These are phyloP conservation scores for Populus ilicifolia DNA, from an alignment of 345 rosid species.

Conservation along the genomic window DNA sequence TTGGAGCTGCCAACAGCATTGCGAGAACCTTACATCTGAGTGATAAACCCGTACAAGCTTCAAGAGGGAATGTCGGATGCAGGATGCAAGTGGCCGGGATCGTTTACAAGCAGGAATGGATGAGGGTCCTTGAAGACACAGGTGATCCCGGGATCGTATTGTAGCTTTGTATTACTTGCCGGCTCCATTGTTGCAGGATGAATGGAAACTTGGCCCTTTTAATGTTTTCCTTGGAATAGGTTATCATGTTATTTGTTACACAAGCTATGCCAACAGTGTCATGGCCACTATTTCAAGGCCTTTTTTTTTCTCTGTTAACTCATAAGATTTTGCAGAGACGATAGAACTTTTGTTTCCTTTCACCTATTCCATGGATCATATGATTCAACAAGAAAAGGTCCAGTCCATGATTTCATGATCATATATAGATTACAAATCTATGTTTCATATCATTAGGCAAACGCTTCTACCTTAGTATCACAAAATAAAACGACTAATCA, in stretches of 20 bases:
- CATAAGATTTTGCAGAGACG: not conserved
- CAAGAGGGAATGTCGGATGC: not conserved
- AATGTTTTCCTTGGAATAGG: not conserved
- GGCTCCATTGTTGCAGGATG: not conserved
- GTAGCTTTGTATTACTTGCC: not conserved
- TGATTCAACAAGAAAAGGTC: not conserved
- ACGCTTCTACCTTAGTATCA: too few relatives aligned
- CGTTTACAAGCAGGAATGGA: not conserved
- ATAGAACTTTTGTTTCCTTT: not conserved
- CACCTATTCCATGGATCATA: not conserved
- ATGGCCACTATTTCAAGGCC: not conserved
- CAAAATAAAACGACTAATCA: too few relatives aligned
- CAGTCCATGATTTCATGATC: not conserved
- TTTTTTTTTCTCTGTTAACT: not conserved
- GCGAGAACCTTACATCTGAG: conserved; percentile 45
- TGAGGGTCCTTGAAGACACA: not conserved
- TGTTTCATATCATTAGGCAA: too few relatives aligned
- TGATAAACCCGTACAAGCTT: not conserved
- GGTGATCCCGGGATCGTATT: too few relatives aligned
- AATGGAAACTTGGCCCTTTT: not conserved
- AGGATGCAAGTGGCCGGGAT: not conserved
- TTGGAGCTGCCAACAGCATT: conserved; percentile 48
- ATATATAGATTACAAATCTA: too few relatives aligned
- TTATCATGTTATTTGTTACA: not conserved
- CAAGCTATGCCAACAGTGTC: not conserved